Conservation (phyloP, 140 eudicot genomes). For the Erigeron philadelphicus region DNA sequence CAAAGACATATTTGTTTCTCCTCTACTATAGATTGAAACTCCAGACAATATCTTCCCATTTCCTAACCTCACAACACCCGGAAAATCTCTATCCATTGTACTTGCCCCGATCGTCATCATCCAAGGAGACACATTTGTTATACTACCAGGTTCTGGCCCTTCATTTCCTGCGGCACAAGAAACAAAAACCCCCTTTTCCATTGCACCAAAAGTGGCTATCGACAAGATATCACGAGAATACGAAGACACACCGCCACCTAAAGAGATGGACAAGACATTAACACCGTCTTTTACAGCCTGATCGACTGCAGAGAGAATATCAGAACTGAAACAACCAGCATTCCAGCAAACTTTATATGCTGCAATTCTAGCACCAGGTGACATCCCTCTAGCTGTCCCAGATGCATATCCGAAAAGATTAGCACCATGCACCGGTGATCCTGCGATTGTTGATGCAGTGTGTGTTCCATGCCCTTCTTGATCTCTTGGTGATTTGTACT, state of each 20-base stretch:
- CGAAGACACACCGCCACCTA: background rate
- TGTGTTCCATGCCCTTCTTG: slow-evolving; percentile 28
- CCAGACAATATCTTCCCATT: background rate
- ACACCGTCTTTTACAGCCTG: slow-evolving; percentile 25
- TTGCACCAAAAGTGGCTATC: slow-evolving; percentile 22
- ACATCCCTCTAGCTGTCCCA: slow-evolving; percentile 22
- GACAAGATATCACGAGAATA: slow-evolving; percentile 17
- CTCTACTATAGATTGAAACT: slow-evolving; percentile 7
- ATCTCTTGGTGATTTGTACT: slow-evolving; percentile 25
- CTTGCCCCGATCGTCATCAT: slow-evolving; percentile 20
- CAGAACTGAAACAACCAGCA: slow-evolving; percentile 11
- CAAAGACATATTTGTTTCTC: background rate
- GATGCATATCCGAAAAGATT: slow-evolving; percentile 2
- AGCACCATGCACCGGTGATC: slow-evolving; percentile 5
- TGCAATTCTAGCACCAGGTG: slow-evolving; percentile 23
- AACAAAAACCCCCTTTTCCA: slow-evolving; percentile 21
- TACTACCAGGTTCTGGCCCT: slow-evolving; percentile 2
- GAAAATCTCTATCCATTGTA: slow-evolving; percentile 19
- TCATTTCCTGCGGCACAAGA: slow-evolving; percentile 24
- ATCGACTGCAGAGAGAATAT: slow-evolving; percentile 27
- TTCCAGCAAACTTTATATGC: slow-evolving; percentile 29
- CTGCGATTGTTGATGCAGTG: slow-evolving; percentile 25
- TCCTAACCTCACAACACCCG: slow-evolving; percentile 1
- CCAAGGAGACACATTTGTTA: slow-evolving; percentile 19
- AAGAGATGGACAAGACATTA: slow-evolving; percentile 18